Evolutionary conservation across 305 asterid genomes (phyloP), one percentile per base, ranked within the genome.

Genomic region (Petunia hybrid): DNA sequence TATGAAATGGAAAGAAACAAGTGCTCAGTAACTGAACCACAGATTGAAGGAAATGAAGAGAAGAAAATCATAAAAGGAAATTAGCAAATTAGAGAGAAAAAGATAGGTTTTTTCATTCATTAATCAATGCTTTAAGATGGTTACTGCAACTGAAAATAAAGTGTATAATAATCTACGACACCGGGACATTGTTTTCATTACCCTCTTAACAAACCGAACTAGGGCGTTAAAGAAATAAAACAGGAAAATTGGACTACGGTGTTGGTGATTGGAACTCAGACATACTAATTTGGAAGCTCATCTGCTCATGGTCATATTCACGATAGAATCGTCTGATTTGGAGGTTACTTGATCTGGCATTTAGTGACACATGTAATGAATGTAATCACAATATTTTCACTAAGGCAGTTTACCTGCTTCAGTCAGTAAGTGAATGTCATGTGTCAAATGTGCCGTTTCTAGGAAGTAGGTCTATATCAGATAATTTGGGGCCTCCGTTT

Each of bases 211-310:
- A 69, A 42, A 43, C n/a, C 1, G 57, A 10, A 51, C 16, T 69
- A 8, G 39, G 74, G 76, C 7, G 43, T 5, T 41, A n/a, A 41
- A 41, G 75, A 67, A 42, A n/a, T 41, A 42, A 40, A 40, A 67
- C 5, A 14, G n/a, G 55, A 67, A 67, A n/a, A 6, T n/a, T 38
- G 38, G 55, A 45, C 41, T 9, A 36, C 4, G 38, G 6, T 36
- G 46, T 51, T 51, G 61, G 6, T 73, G 46, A 51, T 73, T 45
- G 63, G 53, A 35, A 73, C 64, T 51, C 63, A 48, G 46, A 36
- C 45, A 36, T 35, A 51, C 63, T 73, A 73, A 12, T 73, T 41
- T 1, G 63, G 78, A 51, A 73, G 78, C 78, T 51, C 78, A 51
- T 2, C 64, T 36, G 8, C 22, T 36, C 64, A 1, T 53, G 3